These are phyloP conservation scores for cucumber (Cucumis sativus) DNA, from an alignment of 306 rosid species.

Conservation along the genomic window DNA sequence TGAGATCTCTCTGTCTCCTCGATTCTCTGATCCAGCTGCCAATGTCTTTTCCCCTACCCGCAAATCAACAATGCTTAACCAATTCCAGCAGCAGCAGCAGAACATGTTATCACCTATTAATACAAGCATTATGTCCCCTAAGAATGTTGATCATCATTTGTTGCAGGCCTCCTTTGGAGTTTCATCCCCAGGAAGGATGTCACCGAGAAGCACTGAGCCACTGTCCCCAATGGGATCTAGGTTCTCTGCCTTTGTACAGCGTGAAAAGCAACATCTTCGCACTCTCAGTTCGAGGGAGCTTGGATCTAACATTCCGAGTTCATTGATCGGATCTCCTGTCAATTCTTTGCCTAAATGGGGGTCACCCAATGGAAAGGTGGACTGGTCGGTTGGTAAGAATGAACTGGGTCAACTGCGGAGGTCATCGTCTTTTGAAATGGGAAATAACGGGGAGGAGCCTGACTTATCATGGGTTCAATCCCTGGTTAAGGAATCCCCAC, in stretches of 20 bases:
- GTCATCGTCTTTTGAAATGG: slow-evolving; percentile 45
- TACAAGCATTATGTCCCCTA: slow-evolving; percentile 55
- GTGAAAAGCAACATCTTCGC: slow-evolving; percentile 51
- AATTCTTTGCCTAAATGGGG: slow-evolving; percentile 75
- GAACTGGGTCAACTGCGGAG: slow-evolving; percentile 29
- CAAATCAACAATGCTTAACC: slow-evolving; percentile 60
- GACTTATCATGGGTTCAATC: slow-evolving; percentile 87
- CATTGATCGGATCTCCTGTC: slow-evolving; percentile 54
- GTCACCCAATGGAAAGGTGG: slow-evolving; percentile 53
- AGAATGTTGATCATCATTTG: slow-evolving; percentile 48
- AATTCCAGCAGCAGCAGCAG: slow-evolving; percentile 78
- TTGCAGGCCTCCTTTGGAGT: slow-evolving; percentile 52
- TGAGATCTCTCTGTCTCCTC: slow-evolving; percentile 62
- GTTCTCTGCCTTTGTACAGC: slow-evolving; percentile 43
- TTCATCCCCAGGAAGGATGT: slow-evolving; percentile 81
- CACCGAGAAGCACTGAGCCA: slow-evolving; percentile 65
- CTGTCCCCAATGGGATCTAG: slow-evolving; percentile 68
- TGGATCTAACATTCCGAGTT: slow-evolving; percentile 33
- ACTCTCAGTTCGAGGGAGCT: slow-evolving; percentile 50
- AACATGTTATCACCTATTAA: slow-evolving; percentile 61
- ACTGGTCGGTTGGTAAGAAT: slow-evolving; percentile 57
- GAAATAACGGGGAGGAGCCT: slow-evolving; percentile 69
- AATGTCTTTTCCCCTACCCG: slow-evolving; percentile 67
- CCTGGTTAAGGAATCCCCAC: slow-evolving; percentile 77
- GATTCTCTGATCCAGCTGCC: slow-evolving; percentile 52